These are phyloP conservation scores for Citrus unshiu DNA, from an alignment of 345 rosid genomes.

Conservation along the genomic window DNA sequence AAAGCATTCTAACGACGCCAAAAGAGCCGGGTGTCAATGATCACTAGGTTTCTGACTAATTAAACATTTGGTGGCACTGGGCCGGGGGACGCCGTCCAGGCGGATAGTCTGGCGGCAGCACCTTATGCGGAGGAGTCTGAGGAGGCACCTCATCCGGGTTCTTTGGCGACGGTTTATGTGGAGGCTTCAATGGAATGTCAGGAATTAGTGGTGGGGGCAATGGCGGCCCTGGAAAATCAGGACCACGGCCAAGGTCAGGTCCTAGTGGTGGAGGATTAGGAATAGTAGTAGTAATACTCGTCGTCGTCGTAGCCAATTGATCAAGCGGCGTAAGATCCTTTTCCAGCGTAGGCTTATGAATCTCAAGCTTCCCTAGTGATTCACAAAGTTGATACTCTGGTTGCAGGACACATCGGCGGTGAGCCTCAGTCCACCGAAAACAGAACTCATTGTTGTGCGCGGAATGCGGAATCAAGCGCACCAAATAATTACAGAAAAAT, in stretches of 20 bases:
- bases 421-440: background rate
- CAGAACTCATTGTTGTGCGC: background rate
- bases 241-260: background rate
- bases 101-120: background rate
- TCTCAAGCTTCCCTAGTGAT: background rate
- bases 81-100: background rate
- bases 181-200: background rate
- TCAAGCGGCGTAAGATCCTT: background rate
- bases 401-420: background rate
- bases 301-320: background rate
- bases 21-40: background rate
- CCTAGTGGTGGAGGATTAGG: slow-evolving; percentile 1
- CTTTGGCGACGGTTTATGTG: background rate
- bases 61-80: background rate
- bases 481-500: too few species aligned
- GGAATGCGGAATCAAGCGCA: too few species aligned
- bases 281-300: background rate
- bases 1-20: too few species aligned
- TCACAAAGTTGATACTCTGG: background rate
- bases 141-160: background rate
- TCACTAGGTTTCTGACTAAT: background rate
- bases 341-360: background rate
- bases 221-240: background rate
- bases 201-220: slow-evolving; percentile 1
- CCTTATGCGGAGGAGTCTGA: background rate